Conservation (phyloP, 352 stramenopile species). For the Globisporangium middletonii region DNA sequence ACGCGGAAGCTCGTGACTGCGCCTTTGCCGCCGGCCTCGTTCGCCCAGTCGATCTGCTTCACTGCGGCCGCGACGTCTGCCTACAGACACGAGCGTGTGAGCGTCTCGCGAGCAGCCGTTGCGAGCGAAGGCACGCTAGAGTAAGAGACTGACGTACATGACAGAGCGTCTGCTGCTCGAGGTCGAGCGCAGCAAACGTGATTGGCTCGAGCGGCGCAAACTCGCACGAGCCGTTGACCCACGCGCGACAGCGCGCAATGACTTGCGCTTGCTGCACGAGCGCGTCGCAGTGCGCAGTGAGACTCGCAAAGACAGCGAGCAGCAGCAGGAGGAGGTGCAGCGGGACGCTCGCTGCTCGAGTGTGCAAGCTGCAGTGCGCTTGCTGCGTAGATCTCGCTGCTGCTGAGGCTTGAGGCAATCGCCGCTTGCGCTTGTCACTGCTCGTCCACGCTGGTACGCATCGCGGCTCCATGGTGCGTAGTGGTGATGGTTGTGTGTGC, state of each 20-base stretch:
- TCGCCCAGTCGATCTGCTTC: conserved; percentile 80
- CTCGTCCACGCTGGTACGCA: conserved; percentile 9
- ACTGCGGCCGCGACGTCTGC: conserved; percentile 67
- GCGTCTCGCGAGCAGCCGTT: not conserved
- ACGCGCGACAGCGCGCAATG: conserved; percentile 49
- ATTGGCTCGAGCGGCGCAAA: conserved; percentile 49
- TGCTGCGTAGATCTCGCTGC: not conserved
- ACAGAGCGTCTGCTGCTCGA: conserved; percentile 64
- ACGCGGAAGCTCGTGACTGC: conserved; percentile 54
- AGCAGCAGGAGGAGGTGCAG: not conserved
- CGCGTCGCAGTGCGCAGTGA: conserved; percentile 4
- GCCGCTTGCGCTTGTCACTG: conserved; percentile 16
- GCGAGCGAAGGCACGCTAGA: not conserved
- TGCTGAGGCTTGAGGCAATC: conserved; percentile 1
- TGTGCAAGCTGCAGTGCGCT: too few relatives aligned
- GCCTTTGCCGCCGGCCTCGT: conserved; percentile 34
- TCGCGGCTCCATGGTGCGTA: conserved; percentile 6
- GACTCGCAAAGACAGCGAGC: not conserved
- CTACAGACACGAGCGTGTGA: conserved; percentile 17
- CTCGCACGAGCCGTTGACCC: conserved; percentile 41
- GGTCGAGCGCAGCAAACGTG: conserved; percentile 34
- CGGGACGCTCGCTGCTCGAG: not conserved
- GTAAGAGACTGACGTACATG: conserved; percentile 27
- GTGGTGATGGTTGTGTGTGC: not conserved
- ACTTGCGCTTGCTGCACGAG: conserved; percentile 57